phyloP scores from a whole-genome alignment of 2,329 filamentous ascomycete genomes.

The Hypoxylon rubiginosum region DNA sequence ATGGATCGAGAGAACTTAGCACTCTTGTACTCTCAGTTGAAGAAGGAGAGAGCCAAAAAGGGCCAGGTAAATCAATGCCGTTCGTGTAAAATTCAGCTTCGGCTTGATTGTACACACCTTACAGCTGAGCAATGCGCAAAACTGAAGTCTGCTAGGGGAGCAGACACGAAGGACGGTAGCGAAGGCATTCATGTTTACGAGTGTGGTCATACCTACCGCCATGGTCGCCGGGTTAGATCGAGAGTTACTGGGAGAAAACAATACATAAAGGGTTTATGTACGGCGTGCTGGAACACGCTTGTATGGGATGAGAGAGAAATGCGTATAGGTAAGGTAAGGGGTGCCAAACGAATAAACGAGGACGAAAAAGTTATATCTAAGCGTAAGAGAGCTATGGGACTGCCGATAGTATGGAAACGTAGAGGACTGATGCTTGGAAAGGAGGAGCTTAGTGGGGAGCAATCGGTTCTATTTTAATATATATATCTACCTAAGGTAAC shows the following conservation, averaged over 20 bases:
- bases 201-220: slow-evolving; percentile 25
- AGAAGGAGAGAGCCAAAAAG: background rate
- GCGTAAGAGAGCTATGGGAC: background rate
- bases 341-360: slow-evolving; percentile 3
- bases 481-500: background rate
- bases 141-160: slow-evolving; percentile 11
- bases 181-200: slow-evolving; percentile 14
- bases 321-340: slow-evolving; percentile 24
- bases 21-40: slow-evolving; percentile 10
- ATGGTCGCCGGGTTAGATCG: background rate
- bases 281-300: slow-evolving; percentile 11
- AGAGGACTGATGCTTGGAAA: slow-evolving; percentile 21
- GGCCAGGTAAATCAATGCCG: background rate
- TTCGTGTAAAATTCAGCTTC: slow-evolving; percentile 1
- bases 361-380: background rate
- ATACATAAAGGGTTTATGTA: slow-evolving; percentile 27
- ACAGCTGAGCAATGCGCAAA: slow-evolving; percentile 14
- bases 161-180: background rate
- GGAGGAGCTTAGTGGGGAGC: background rate
- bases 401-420: slow-evolving; percentile 6
- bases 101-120: slow-evolving; percentile 28
- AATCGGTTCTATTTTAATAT: slow-evolving; percentile 7
- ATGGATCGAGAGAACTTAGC: background rate
- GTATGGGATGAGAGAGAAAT: slow-evolving; percentile 14
- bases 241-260: background rate